Base-by-base conservation (phyloP, 2,329 filamentous ascomycete genomes). In the Scolecobasidium constrictum region DNA sequence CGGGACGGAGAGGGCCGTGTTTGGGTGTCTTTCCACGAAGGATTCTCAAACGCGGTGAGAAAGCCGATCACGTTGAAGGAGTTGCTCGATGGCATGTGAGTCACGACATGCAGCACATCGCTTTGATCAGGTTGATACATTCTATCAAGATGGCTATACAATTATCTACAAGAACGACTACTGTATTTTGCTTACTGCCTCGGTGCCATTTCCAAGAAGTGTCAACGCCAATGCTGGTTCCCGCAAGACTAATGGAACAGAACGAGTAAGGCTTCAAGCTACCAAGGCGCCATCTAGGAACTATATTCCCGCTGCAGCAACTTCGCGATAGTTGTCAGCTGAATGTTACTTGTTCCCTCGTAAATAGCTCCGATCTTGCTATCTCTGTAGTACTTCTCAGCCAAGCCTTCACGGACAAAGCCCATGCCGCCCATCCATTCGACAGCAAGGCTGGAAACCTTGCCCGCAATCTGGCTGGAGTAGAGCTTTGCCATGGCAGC, bases 391-490 rank as follows among this genome's bases (percentile, higher is more conserved):
- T 82, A 95, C 77, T 98, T 98, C 77, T 98, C 92, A 1, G 92
- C 92, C 46, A 94, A 78, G 0, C 92, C 92, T 63, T 98, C 92
- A 35, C 92, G 73, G 13, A 98, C 92, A 55, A 98, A 98, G 36
- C 92, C 92, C 92, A 98, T 96, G 35, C 92, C 92, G 38, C 92
- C 92, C 90, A 96, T 96, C 92, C 92, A 98, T 68, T 98, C 92
- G 20, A 98, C 78, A 0, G 90, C 92, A 38, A 83, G 74, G 5
- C 88, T 80, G 43, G 82, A 83, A 16, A 98, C 90, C 43, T 78
- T 79, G 16, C 85, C 84, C 0, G 92, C 92, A 22, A 98, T 86
- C 66, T 98, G 92, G 4, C 85, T 92, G 2, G 92, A 79, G 61
- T 84, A 94, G 43, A 98, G 73, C 72, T 98, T 98, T 42, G 92